Base-by-base conservation (phyloP, 176 grass and related monocot genomes). In the Coix lacrymajobi region DNA sequence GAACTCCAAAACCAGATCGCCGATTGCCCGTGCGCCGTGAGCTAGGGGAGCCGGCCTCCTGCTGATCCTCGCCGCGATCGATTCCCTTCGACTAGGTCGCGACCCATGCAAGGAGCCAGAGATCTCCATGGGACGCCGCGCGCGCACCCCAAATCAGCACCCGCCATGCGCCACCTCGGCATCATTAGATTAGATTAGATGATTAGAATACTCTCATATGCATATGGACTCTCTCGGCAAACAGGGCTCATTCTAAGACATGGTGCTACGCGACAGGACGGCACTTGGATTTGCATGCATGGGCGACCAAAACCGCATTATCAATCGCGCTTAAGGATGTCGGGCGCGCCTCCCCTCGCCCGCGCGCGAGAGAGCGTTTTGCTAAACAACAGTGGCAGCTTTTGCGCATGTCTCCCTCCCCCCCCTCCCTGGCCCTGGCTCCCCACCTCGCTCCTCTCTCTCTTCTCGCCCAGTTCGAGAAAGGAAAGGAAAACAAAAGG, bases 361-460 rank as follows among this genome's bases (percentile, higher is more conserved):
- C 92, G 75, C 91, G 75, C 62, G 28, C 7, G 66, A 13, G 38
- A 24, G n/a, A 68, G 46, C 43, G 72, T 86, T 85, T 80, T 84
- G 87, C 85, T 32, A 69, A 91, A 90, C 89, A 90, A 90, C 89
- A 94, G 89, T 99, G 85, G 93, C 93, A 87, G 85, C 91, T 99
- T 99, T 99, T 89, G 85, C 92, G 91, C 97, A 84, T 99, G 97
- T 99, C 97, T 76, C 89, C 90, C 62, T 43, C 71, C 8, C 67
- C 62, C 24, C 16, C 37, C 78, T 24, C n/a, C 10, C 46, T 7
- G n/a, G n/a, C n/a, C n/a, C n/a, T n/a, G n/a, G n/a, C 17, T n/a
- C 17, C 48, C 46, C 46, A 49, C 46, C 96, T 78, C 88, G 84
- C 66, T 31, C 4, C 54, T 64, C 45, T 12, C n/a, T 54, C 72